These are phyloP conservation scores for Zhuliangozyma blackwelliae DNA, from an alignment of 1,139 yeast species.

Conservation along the genomic window DNA sequence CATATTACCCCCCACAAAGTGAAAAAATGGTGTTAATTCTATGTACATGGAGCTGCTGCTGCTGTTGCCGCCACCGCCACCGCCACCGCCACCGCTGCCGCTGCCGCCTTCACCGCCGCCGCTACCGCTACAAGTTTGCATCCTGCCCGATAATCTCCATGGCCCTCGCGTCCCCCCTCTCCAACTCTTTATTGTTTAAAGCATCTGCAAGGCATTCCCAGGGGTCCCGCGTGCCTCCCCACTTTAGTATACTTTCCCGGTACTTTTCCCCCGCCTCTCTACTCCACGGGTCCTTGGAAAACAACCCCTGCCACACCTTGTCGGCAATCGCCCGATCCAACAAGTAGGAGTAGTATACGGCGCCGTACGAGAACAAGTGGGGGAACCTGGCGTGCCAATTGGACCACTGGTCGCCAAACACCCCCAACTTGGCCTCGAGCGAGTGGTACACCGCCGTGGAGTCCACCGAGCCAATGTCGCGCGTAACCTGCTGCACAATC, in stretches of 20 bases:
- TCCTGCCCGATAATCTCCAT: slow-evolving; percentile 57
- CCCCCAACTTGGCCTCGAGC: slow-evolving; percentile 51
- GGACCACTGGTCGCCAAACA: slow-evolving; percentile 61
- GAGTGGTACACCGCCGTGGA: slow-evolving; percentile 61
- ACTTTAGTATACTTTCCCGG: slow-evolving; percentile 63
- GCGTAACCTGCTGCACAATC: slow-evolving; percentile 31
- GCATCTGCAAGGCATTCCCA: slow-evolving; percentile 85
- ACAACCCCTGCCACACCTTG: slow-evolving; percentile 73
- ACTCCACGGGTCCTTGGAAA: slow-evolving; percentile 65
- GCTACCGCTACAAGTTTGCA: slow-evolving; percentile 8
- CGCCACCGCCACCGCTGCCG: too few species aligned
- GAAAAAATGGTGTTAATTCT: too few species aligned
- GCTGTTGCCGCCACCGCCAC: too few species aligned
- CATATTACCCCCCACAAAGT: too few species aligned
- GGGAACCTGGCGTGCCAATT: slow-evolving; percentile 96
- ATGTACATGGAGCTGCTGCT: too few species aligned
- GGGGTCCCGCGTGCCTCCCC: slow-evolving; percentile 95
- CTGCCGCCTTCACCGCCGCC: too few species aligned
- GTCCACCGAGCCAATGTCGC: slow-evolving; percentile 29
- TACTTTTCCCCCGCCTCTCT: slow-evolving; percentile 72
- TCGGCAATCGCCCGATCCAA: slow-evolving; percentile 93
- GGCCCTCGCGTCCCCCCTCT: slow-evolving; percentile 66
- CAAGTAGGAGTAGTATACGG: slow-evolving; percentile 87
- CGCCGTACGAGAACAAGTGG: slow-evolving; percentile 89
- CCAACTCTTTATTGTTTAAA: slow-evolving; percentile 55